phyloP scores from a whole-genome alignment of 768 basidiomycete species.

The Termitomyces titanicus region DNA sequence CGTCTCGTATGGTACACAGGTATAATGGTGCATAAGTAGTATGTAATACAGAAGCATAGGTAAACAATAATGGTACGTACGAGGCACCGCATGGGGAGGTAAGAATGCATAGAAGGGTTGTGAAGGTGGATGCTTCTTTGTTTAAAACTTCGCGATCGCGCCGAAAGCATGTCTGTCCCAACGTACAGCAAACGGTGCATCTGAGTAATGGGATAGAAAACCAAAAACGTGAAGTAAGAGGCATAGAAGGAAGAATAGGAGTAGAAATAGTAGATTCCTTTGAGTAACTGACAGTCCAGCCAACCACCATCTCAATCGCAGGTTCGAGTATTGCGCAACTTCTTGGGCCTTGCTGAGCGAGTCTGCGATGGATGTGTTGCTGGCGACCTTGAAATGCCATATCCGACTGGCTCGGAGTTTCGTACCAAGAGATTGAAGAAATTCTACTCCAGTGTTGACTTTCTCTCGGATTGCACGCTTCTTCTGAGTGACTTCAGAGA shows the following conservation, averaged over 20 bases:
- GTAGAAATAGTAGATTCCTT: not conserved
- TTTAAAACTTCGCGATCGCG: not conserved
- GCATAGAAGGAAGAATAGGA: not conserved
- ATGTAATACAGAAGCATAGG: not conserved
- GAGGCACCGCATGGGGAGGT: conserved; percentile 2
- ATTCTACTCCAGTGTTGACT: not conserved
- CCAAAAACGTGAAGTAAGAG: not conserved
- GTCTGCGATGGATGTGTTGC: not conserved
- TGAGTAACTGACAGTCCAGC: not conserved
- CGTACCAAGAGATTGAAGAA: not conserved
- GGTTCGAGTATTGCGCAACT: not conserved
- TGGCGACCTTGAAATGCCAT: not conserved
- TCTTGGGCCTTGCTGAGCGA: conserved; percentile 1
- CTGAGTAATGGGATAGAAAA: not conserved
- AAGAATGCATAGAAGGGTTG: not conserved
- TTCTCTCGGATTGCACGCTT: not conserved
- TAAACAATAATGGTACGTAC: not conserved
- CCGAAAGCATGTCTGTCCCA: not conserved
- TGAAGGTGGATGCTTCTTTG: not conserved
- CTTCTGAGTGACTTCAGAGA: not conserved
- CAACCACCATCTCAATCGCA: conserved; percentile 6
- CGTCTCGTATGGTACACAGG: not conserved
- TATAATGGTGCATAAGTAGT: conserved; percentile 1
- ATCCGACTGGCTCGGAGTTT: not conserved
- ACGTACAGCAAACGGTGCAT: not conserved